phyloP scores from a whole-genome alignment of 306 rosid genomes.

The Arachis hypogaea region DNA sequence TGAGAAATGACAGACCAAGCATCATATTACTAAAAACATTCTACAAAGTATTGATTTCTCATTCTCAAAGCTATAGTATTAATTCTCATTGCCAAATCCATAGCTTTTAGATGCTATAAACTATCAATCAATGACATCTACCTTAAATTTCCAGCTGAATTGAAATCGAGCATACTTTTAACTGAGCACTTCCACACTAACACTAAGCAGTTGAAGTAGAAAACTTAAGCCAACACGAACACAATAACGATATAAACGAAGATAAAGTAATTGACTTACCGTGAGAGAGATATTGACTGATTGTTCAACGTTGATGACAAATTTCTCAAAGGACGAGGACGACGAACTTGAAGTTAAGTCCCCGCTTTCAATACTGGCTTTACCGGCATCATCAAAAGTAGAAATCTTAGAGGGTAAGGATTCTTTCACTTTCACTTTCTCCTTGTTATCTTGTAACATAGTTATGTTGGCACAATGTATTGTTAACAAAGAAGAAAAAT shows the following conservation, averaged over 20 bases:
- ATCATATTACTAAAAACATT: too few species aligned
- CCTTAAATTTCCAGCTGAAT: neutral
- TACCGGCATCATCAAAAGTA: constrained; percentile 46
- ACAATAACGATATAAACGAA: neutral
- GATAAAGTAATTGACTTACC: constrained; percentile 43
- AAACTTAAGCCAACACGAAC: neutral
- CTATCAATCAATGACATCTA: neutral
- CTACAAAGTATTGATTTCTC: neutral
- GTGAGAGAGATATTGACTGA: constrained; percentile 79
- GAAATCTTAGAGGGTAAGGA: constrained; percentile 58
- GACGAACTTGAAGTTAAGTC: constrained; percentile 43
- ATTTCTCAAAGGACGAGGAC: constrained; percentile 57
- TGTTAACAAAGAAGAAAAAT: too few species aligned
- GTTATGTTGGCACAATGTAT: constrained; percentile 9
- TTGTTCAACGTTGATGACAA: constrained; percentile 75
- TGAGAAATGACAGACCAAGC: neutral
- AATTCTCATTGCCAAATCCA: neutral
- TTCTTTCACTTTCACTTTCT: constrained; percentile 60
- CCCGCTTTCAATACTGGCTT: constrained; percentile 11
- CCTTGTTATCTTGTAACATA: constrained; percentile 65
- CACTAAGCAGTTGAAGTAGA: constrained; percentile 11
- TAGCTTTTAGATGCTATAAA: neutral
- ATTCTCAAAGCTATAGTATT: neutral
- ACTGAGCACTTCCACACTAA: neutral
- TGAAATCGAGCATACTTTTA: neutral